Conservation (phyloP, 306 rosid genomes). For the Sphenostylis stenocarpa region DNA sequence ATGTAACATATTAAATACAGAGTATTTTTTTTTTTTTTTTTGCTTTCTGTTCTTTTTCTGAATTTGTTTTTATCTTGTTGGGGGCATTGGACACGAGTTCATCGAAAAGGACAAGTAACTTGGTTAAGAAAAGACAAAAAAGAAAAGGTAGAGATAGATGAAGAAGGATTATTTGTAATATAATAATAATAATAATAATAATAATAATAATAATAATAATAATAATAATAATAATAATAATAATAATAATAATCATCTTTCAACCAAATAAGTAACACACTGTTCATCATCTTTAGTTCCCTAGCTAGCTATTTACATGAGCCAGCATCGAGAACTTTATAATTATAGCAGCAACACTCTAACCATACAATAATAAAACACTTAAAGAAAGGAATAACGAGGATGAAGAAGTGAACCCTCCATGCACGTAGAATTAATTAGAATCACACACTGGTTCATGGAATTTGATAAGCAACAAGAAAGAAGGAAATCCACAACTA, state of each 20-base stretch:
- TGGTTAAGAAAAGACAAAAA: not conserved
- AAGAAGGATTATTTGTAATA: conserved; percentile 10
- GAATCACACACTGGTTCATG: not conserved
- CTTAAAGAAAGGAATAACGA: conserved; percentile 1
- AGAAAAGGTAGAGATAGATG: not conserved
- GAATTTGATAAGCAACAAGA: not conserved
- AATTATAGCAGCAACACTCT: not conserved
- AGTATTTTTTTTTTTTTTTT: not conserved
- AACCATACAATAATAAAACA: not conserved
- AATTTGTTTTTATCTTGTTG: not conserved
- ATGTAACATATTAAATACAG: not conserved
- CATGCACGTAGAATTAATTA: conserved; percentile 4
- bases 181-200: too few species aligned
- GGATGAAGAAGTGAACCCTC: conserved; percentile 15
- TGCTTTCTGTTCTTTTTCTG: not conserved
- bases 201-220: too few species aligned
- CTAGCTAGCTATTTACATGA: not conserved
- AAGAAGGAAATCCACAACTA: not conserved
- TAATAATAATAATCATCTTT: not conserved
- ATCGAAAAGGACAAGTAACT: not conserved
- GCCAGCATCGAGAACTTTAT: not conserved
- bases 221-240: too few species aligned
- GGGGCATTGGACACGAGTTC: not conserved
- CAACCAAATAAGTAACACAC: conserved; percentile 4
- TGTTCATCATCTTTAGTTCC: conserved; percentile 8